These are phyloP conservation scores for Russula sp. DNA, from an alignment of 768 basidiomycete genomes.

Conservation along the genomic window DNA sequence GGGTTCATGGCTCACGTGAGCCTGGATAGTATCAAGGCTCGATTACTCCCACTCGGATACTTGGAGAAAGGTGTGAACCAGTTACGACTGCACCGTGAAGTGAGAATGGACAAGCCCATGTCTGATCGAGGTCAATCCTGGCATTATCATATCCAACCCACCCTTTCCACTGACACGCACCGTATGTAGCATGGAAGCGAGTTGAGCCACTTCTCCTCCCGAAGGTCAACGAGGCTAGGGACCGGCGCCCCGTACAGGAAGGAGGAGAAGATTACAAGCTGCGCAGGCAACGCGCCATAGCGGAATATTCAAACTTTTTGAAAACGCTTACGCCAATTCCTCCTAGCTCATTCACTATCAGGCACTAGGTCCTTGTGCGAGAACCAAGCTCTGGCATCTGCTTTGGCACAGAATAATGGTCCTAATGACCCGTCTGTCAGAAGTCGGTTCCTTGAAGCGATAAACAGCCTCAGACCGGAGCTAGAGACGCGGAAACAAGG, in stretches of 20 bases:
- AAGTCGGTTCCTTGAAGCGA: slow-evolving; percentile 5
- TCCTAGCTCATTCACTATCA: slow-evolving; percentile 12
- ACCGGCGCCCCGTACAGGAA: slow-evolving; percentile 10
- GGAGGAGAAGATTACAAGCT: background rate
- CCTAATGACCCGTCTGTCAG: background rate
- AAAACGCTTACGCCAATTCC: slow-evolving; percentile 5
- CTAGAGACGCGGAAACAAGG: slow-evolving; percentile 1
- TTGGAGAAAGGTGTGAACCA: slow-evolving; percentile 7
- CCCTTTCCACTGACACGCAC: background rate
- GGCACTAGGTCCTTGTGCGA: slow-evolving; percentile 6
- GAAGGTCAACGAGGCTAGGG: slow-evolving; percentile 4
- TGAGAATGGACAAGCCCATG: slow-evolving; percentile 21
- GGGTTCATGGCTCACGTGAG: background rate
- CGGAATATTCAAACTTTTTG: slow-evolving; percentile 2
- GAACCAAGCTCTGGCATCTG: slow-evolving; percentile 12
- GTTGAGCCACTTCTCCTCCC: slow-evolving; percentile 14
- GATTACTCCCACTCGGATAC: slow-evolving; percentile 13
- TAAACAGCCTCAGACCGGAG: background rate
- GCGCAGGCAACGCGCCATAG: background rate
- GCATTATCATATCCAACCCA: background rate
- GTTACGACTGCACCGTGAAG: slow-evolving; percentile 21
- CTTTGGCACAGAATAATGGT: background rate
- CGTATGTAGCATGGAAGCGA: slow-evolving; percentile 16
- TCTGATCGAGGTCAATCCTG: slow-evolving; percentile 18
- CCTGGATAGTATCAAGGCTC: slow-evolving; percentile 15